Base-by-base conservation (phyloP, 2,329 filamentous ascomycete genomes). In the Ascochyta clinopodiicola region DNA sequence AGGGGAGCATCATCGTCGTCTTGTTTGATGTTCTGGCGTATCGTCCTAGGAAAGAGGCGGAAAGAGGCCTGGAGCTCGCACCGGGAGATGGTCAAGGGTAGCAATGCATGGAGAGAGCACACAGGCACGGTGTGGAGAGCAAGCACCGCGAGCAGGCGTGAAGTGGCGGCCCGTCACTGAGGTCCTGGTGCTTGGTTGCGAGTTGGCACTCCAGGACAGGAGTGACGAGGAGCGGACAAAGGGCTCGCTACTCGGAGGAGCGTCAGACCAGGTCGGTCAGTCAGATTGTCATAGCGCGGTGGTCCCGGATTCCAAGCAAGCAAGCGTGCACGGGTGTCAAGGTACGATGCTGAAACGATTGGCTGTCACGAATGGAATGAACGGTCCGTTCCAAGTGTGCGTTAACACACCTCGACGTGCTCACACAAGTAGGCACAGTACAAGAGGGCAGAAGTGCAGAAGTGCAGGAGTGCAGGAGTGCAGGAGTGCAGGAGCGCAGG, bases 41-140 rank as follows among this genome's bases (percentile, higher is more conserved):
- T 51, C 40, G 49, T 54, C 37, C 31, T 44, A 35, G 40, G 6
- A 24, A 19, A 50, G 50, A 50, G 50, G 49, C 55, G 46, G 55
- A 49, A 48, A 52, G 48, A 63, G 66, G 68, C 69, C 60, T 65
- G 64, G 56, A 69, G 68, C 65, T 74, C 69, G 66, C 72, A 74
- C 71, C 71, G 64, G 59, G 60, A 62, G 59, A 62, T 59, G 55
- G 71, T 72, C 66, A 75, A 71, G 67, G 67, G 66, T 68, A 68
- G 64, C 63, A 70, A 71, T 71, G 72, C 73, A 75, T 75, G 67
- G 70, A 67, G 73, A 74, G 66, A 72, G 73, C 71, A 75, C 71
- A 71, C 62, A 69, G 70, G 71, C 69, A 70, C 66, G 58, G 53
- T 59, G 56, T 55, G 59, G 64, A 53, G 51, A 62, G 66, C 67